phyloP scores from a whole-genome alignment of 2,329 filamentous ascomycete species.

The Stenocarpella maydis region DNA sequence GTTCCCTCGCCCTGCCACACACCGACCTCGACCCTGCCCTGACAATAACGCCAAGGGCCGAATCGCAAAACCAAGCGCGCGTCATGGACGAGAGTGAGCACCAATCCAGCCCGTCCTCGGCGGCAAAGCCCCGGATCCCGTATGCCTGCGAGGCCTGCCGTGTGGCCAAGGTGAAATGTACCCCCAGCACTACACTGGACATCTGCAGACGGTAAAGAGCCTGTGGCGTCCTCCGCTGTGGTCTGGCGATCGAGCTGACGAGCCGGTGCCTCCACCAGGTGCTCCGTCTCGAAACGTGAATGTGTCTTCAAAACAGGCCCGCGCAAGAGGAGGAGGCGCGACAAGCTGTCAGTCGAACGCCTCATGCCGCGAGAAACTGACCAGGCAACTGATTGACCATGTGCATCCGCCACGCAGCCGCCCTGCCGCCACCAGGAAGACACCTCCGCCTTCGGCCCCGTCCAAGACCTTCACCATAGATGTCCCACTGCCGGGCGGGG shows the following conservation, averaged over 20 bases:
- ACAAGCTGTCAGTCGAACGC: slow-evolving; percentile 50
- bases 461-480: slow-evolving; percentile 63
- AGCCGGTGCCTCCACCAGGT: slow-evolving; percentile 47
- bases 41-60: too few species aligned
- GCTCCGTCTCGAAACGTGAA: slow-evolving; percentile 60
- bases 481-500: slow-evolving; percentile 54
- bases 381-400: not conserved
- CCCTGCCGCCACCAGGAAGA: slow-evolving; percentile 32
- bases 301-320: slow-evolving; percentile 61
- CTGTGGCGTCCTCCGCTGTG: not conserved
- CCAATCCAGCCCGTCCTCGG: slow-evolving; percentile 1
- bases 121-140: slow-evolving; percentile 45
- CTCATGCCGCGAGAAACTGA: not conserved
- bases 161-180: slow-evolving; percentile 62
- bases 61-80: not conserved
- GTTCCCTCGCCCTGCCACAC: not conserved
- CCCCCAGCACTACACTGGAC: slow-evolving; percentile 54
- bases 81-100: not conserved
- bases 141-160: slow-evolving; percentile 65
- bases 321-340: slow-evolving; percentile 56
- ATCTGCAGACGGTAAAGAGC: slow-evolving; percentile 59
- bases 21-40: not conserved
- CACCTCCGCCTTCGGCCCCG: slow-evolving; percentile 49
- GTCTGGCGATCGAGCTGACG: not conserved
- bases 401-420: slow-evolving; percentile 1